phyloP scores from a whole-genome alignment of 768 basidiomycete genomes.

The Tulasnella sp. region DNA sequence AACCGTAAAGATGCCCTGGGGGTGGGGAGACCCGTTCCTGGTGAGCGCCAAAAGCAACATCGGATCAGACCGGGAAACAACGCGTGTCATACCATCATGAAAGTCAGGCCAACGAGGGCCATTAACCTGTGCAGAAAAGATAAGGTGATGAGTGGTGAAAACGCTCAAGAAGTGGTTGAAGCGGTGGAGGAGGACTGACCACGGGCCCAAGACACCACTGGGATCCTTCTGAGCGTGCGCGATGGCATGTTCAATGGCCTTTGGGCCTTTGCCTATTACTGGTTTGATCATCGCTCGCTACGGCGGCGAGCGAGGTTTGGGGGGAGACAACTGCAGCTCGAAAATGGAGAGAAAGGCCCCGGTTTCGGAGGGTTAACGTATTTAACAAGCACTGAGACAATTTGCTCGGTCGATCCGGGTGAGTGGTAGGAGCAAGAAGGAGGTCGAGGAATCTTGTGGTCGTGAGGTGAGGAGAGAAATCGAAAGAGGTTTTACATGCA shows the following conservation, averaged over 20 bases:
- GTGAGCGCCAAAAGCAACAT: background rate
- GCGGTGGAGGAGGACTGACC: background rate
- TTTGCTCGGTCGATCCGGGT: no score
- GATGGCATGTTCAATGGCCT: background rate
- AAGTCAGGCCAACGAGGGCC: background rate
- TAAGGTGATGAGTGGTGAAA: background rate
- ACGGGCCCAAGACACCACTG: background rate
- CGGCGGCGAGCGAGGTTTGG: background rate
- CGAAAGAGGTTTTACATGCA: background rate
- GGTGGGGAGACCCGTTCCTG: background rate
- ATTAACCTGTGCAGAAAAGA: background rate
- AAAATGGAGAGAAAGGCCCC: background rate
- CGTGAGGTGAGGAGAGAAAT: background rate
- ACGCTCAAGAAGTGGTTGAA: background rate
- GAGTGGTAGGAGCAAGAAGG: background rate
- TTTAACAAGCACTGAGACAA: no score
- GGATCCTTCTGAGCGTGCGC: background rate
- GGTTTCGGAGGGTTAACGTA: background rate
- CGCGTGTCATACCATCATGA: background rate
- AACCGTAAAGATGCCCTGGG: background rate
- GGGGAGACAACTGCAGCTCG: background rate
- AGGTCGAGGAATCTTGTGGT: background rate
- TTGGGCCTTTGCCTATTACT: background rate
- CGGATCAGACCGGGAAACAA: background rate
- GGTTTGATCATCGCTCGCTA: constrained; percentile 2